Percentiles rank a stretch among this genome's conserved stretches.
These are phyloP conservation scores for Podospora didyma DNA, from an alignment of 495 filamentous ascomycete species.

Conservation along the genomic window DNA sequence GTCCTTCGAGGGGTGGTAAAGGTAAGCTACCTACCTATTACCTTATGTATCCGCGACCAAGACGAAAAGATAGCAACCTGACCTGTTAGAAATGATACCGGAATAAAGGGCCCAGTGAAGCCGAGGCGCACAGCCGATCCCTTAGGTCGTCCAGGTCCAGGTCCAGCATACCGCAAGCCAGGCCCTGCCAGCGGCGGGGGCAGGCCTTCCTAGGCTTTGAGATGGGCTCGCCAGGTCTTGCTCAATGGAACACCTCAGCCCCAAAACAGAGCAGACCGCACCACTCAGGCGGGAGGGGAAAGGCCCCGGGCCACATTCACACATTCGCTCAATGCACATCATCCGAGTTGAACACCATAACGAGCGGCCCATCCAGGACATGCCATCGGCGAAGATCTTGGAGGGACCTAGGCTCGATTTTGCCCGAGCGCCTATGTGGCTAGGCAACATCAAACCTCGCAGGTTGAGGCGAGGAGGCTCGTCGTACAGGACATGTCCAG, in stretches of 20 bases:
- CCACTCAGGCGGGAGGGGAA: too few relatives aligned
- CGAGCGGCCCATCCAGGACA: too few relatives aligned
- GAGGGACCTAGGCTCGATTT: too few relatives aligned
- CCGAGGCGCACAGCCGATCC: slow-evolving; percentile 11
- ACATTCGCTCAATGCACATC: too few relatives aligned
- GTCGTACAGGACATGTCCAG: too few relatives aligned
- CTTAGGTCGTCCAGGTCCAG: not conserved
- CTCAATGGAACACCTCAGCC: not conserved
- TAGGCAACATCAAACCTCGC: too few relatives aligned
- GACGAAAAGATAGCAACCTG: slow-evolving; percentile 8
- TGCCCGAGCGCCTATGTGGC: too few relatives aligned
- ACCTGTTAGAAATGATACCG: slow-evolving; percentile 11
- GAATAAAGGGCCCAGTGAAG: slow-evolving; percentile 11
- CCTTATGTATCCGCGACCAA: not conserved
- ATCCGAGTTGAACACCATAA: too few relatives aligned
- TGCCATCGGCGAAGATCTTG: too few relatives aligned
- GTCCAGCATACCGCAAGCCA: not conserved
- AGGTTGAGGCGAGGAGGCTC: too few relatives aligned
- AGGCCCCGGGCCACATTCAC: too few relatives aligned
- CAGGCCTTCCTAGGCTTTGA: not conserved
- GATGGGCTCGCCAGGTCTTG: not conserved
- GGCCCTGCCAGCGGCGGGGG: too few relatives aligned
- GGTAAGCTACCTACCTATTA: not conserved
- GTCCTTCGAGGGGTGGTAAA: not conserved
- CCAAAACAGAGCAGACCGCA: slow-evolving; percentile 1